Conservation (phyloP, 345 rosid species). For the Durio zibethinus region DNA sequence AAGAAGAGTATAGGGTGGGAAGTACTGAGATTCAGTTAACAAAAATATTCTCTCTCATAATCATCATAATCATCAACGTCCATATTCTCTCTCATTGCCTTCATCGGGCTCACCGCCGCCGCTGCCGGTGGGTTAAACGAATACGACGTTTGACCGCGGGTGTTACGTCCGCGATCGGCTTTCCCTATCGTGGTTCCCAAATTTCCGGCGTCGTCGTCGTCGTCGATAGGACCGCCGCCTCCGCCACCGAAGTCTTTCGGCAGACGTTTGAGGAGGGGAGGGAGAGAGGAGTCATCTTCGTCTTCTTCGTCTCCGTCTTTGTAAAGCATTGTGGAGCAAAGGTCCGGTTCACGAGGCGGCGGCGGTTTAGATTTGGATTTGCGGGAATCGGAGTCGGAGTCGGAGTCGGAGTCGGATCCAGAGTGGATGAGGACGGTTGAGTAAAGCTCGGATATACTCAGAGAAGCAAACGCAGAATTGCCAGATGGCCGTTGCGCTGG, state of each 20-base stretch:
- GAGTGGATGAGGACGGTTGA: slow-evolving; percentile 55
- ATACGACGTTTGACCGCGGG: slow-evolving; percentile 21
- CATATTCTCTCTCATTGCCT: slow-evolving; percentile 19
- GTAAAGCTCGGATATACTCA: slow-evolving; percentile 50
- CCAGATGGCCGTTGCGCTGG: not conserved
- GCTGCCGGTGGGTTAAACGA: slow-evolving; percentile 28
- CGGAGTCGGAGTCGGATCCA: slow-evolving; percentile 42
- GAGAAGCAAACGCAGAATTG: not conserved
- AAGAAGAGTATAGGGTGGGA: not conserved
- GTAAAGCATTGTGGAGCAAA: slow-evolving; percentile 51
- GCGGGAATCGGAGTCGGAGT: slow-evolving; percentile 27
- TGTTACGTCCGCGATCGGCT: slow-evolving; percentile 33
- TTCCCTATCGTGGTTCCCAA: slow-evolving; percentile 86
- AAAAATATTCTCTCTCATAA: slow-evolving; percentile 47
- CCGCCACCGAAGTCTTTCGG: slow-evolving; percentile 89
- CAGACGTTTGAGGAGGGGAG: slow-evolving; percentile 87
- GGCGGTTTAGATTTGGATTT: slow-evolving; percentile 24
- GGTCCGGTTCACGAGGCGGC: slow-evolving; percentile 20
- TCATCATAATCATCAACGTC: slow-evolving; percentile 29
- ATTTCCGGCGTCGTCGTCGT: slow-evolving; percentile 33
- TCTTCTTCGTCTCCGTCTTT: slow-evolving; percentile 40
- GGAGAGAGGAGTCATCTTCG: slow-evolving; percentile 65
- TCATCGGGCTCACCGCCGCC: slow-evolving; percentile 28
- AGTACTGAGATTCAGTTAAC: slow-evolving; percentile 42
- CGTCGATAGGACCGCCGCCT: slow-evolving; percentile 56